Evolutionary conservation across 371 early-diverging fungal genomes (phyloP).

Genomic region (Mortierella sp.): DNA sequence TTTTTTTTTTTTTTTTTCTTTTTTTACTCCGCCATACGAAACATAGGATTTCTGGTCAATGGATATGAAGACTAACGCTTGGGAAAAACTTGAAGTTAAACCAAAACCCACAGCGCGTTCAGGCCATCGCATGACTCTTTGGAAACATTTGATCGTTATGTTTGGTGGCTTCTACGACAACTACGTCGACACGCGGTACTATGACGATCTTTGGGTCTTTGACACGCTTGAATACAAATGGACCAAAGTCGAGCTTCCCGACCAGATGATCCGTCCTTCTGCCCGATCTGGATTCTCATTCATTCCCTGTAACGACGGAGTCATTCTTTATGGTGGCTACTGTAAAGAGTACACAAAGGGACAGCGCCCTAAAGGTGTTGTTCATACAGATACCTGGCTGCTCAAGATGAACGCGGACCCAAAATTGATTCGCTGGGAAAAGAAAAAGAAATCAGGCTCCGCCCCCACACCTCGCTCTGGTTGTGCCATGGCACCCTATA

Average conservation of each 20-base stretch:
- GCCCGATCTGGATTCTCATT: conserved; percentile 73
- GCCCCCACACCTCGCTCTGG: conserved; percentile 64
- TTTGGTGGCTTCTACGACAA: conserved; percentile 76
- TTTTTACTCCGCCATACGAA: background rate
- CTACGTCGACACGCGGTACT: conserved; percentile 67
- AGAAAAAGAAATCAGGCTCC: conserved; percentile 61
- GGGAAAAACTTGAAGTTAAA: conserved; percentile 72
- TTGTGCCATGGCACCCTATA: conserved; percentile 66
- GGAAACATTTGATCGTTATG: conserved; percentile 72
- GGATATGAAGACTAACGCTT: conserved; percentile 68
- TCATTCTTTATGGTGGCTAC: conserved; percentile 75
- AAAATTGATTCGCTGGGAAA: conserved; percentile 68
- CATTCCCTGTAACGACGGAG: conserved; percentile 58
- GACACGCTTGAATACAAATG: conserved; percentile 72
- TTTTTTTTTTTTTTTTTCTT: background rate
- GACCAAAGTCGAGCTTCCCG: conserved; percentile 68
- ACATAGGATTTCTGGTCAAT: conserved; percentile 72
- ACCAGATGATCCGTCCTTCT: conserved; percentile 61
- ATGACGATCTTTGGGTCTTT: conserved; percentile 75
- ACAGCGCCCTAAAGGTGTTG: conserved; percentile 63
- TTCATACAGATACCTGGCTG: conserved; percentile 70
- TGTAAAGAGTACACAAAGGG: conserved; percentile 70
- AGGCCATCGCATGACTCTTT: conserved; percentile 63
- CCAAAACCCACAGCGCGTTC: conserved; percentile 58
- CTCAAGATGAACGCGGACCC: conserved; percentile 68